phyloP scores from a whole-genome alignment of 2,329 filamentous ascomycete genomes.

The Claviceps quebecensis region DNA sequence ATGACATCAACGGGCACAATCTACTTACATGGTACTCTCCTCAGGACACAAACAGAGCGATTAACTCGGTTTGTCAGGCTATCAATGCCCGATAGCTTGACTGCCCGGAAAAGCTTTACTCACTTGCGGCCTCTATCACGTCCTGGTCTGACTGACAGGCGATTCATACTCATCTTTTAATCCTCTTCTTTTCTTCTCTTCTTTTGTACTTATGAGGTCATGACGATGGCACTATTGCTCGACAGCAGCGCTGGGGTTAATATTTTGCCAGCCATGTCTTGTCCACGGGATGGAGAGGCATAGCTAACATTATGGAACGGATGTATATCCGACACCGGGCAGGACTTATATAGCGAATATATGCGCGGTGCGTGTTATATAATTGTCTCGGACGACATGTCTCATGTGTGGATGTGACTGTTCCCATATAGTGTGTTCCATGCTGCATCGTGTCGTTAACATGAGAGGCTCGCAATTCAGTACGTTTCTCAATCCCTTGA shows the following conservation, averaged over 20 bases:
- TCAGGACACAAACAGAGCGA: neutral
- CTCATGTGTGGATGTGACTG: neutral
- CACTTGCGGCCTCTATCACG: neutral
- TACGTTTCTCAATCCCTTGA: neutral
- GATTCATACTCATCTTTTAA: slow-evolving; percentile 16
- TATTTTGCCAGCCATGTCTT: neutral
- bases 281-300: slow-evolving; percentile 3
- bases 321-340: neutral
- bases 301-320: slow-evolving; percentile 4
- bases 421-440: neutral
- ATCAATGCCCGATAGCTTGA: neutral
- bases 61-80: neutral
- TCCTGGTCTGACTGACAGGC: slow-evolving; percentile 10
- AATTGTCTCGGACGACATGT: neutral
- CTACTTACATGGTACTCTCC: neutral
- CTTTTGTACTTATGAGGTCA: slow-evolving; percentile 18
- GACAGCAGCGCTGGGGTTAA: neutral
- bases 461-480: neutral
- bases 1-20: slow-evolving; percentile 1
- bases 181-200: slow-evolving; percentile 8
- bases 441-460: neutral
- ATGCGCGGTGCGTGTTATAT: neutral
- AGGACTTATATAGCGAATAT: neutral
- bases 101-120: neutral
- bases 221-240: slow-evolving; percentile 6